phyloP scores from a whole-genome alignment of 2,329 filamentous ascomycete genomes.

The Chrysosporium queenslandicum region DNA sequence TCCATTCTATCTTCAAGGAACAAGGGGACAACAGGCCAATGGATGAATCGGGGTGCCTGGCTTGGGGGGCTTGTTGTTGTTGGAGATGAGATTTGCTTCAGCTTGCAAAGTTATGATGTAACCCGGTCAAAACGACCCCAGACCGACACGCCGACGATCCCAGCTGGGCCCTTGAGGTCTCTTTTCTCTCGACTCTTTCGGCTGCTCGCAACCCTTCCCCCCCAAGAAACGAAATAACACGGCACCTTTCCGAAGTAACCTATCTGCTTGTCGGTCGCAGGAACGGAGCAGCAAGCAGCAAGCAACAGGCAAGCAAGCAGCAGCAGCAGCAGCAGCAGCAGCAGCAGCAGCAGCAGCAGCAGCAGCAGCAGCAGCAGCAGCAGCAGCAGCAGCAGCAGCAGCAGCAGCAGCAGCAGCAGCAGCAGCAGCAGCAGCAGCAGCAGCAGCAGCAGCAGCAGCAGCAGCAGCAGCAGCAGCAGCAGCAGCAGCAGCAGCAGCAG shows the following conservation, averaged over 20 bases:
- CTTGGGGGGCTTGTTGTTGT: background rate
- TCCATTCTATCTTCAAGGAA: background rate
- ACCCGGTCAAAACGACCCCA: conserved; percentile 5
- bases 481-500: too few relatives aligned
- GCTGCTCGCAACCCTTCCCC: background rate
- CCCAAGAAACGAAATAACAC: background rate
- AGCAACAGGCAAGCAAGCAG: too few relatives aligned
- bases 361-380: too few relatives aligned
- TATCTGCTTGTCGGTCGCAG: background rate
- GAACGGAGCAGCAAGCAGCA: background rate
- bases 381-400: too few relatives aligned
- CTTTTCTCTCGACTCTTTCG: too few relatives aligned
- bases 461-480: too few relatives aligned
- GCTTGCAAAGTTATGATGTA: background rate
- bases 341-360: too few relatives aligned
- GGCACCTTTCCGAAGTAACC: background rate
- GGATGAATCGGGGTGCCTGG: background rate
- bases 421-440: too few relatives aligned
- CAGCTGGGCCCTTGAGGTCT: too few relatives aligned
- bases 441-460: too few relatives aligned
- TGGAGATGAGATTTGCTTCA: conserved; percentile 1
- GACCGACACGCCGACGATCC: background rate
- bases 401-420: too few relatives aligned
- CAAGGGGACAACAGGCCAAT: conserved; percentile 2
- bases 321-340: too few relatives aligned